Evolutionary conservation across 2,329 filamentous ascomycete genomes (phyloP).

Genomic region (Boeremia lycopersici): DNA sequence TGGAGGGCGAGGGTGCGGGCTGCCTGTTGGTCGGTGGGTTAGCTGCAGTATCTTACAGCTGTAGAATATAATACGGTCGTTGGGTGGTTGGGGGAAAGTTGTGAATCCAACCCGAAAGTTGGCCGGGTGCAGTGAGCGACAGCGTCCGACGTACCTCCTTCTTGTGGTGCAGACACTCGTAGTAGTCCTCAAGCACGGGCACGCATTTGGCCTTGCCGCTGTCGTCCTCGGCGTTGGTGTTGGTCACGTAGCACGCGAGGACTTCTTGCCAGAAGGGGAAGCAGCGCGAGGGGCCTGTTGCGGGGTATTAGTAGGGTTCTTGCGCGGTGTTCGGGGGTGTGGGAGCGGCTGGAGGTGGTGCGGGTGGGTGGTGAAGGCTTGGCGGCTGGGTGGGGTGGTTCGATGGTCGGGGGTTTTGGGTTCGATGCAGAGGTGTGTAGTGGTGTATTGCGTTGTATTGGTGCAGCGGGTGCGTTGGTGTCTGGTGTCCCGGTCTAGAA

Average conservation of each 20-base stretch:
- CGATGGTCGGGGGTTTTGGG: no score
- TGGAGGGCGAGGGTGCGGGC: constrained; percentile 80
- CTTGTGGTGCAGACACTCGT: constrained; percentile 97
- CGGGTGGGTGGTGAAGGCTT: not conserved
- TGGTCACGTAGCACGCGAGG: constrained; percentile 96
- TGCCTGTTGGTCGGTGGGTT: constrained; percentile 60
- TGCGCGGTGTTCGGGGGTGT: not conserved
- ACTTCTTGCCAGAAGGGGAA: constrained; percentile 99
- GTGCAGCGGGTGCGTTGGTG: no score
- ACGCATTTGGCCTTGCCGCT: constrained; percentile 87
- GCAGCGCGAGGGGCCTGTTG: constrained; percentile 74
- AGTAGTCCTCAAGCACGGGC: constrained; percentile 90
- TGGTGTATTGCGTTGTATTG: no score
- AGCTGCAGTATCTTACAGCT: not conserved
- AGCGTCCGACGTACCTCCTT: constrained; percentile 78
- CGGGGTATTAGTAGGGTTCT: not conserved
- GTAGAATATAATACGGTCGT: no score
- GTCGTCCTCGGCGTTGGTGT: constrained; percentile 78
- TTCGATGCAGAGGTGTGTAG: no score
- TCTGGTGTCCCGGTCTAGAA: no score
- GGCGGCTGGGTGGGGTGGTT: no score
- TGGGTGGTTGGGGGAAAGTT: no score
- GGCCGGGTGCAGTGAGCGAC: not conserved
- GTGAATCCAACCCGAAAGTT: no score
- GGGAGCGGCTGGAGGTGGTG: not conserved